Evolutionary conservation across 2,329 filamentous ascomycete species (phyloP).

Genomic region (Fusarium incarnatum): DNA sequence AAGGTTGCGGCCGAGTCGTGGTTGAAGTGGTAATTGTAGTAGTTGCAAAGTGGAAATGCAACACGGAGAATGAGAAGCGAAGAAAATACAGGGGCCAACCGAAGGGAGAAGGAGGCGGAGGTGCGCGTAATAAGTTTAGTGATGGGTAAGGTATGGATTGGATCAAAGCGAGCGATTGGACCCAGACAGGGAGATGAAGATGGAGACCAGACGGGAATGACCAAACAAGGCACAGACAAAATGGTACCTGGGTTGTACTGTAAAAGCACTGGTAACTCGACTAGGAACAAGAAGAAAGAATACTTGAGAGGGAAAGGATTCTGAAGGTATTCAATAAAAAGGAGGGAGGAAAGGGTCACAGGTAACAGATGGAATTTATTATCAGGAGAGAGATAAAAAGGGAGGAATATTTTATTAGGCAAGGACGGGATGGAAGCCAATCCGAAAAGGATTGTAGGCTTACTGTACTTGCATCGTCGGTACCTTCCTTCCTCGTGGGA

Average conservation of each 20-base stretch:
- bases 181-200: constrained; percentile 32
- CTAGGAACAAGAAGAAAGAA: constrained; percentile 5
- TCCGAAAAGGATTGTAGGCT: constrained; percentile 22
- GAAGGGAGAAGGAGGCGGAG: constrained; percentile 29
- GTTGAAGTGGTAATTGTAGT: constrained; percentile 26
- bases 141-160: constrained; percentile 10
- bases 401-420: constrained; percentile 19
- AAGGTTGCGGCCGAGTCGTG: constrained; percentile 22
- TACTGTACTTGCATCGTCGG: constrained; percentile 23
- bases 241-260: not conserved
- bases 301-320: not conserved
- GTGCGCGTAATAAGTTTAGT: constrained; percentile 29
- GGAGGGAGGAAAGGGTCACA: constrained; percentile 13
- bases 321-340: constrained; percentile 2
- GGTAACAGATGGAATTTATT: not conserved
- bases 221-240: constrained; percentile 9
- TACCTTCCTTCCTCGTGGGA: constrained; percentile 13
- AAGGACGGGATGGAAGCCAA: constrained; percentile 6
- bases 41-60: constrained; percentile 40
- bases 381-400: constrained; percentile 11
- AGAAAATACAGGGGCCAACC: constrained; percentile 41
- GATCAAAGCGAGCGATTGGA: constrained; percentile 38
- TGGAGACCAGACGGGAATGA: constrained; percentile 21
- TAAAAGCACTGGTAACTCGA: not conserved
- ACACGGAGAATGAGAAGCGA: constrained; percentile 38